Evolutionary conservation across 768 basidiomycete genomes (phyloP).

Genomic region (Boletus patriciae): DNA sequence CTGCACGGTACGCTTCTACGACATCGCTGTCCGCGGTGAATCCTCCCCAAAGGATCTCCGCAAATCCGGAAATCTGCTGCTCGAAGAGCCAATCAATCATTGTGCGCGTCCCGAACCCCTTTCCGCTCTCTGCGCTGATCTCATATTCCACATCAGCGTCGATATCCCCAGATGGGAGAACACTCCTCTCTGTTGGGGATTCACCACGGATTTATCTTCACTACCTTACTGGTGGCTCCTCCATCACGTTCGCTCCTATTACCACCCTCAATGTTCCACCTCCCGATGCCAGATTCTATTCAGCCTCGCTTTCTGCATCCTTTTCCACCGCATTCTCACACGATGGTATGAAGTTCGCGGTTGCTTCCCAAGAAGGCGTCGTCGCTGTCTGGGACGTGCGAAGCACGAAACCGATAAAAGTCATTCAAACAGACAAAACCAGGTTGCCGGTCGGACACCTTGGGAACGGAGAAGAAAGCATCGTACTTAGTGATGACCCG

Average conservation of each 20-base stretch:
- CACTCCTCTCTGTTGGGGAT: slow-evolving; percentile 88
- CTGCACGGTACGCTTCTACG: slow-evolving; percentile 75
- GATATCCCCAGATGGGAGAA: slow-evolving; percentile 84
- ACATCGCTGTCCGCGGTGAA: slow-evolving; percentile 57
- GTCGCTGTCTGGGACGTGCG: slow-evolving; percentile 84
- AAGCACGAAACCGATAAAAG: slow-evolving; percentile 66
- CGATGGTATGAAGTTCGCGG: slow-evolving; percentile 76
- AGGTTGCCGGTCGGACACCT: slow-evolving; percentile 31
- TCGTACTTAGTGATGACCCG: slow-evolving; percentile 61
- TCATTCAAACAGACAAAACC: slow-evolving; percentile 56
- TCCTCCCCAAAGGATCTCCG: slow-evolving; percentile 42
- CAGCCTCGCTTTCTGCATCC: slow-evolving; percentile 58
- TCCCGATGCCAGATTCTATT: slow-evolving; percentile 44
- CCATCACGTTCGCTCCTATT: slow-evolving; percentile 63
- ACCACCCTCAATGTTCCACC: slow-evolving; percentile 65
- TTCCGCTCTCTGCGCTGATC: slow-evolving; percentile 5
- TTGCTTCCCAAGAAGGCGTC: slow-evolving; percentile 79
- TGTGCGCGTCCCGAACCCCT: slow-evolving; percentile 47
- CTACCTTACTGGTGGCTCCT: slow-evolving; percentile 64
- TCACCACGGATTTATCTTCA: slow-evolving; percentile 85
- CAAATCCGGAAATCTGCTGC: slow-evolving; percentile 51
- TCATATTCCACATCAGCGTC: slow-evolving; percentile 54
- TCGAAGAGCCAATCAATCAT: slow-evolving; percentile 78
- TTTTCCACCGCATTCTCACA: slow-evolving; percentile 80
- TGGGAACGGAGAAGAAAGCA: slow-evolving; percentile 44